These are phyloP conservation scores for Oryza meridionalis DNA, from an alignment of 176 grass and related monocot genomes.

Conservation along the genomic window DNA sequence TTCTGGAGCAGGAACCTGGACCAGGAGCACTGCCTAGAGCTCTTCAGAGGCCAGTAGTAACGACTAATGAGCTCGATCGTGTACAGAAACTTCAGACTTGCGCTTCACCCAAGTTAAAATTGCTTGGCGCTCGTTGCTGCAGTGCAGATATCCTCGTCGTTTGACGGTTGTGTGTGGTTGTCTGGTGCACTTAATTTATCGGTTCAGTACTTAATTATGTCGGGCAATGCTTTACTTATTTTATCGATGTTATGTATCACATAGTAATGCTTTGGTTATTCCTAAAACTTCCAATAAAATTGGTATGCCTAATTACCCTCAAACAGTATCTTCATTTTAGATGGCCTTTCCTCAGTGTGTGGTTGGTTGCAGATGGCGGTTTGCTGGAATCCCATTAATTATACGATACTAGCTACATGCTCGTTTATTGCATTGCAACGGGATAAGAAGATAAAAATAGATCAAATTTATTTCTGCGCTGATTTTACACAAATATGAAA, in stretches of 20 bases:
- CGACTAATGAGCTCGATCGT: neutral
- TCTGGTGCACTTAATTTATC: neutral
- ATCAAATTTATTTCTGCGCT: no score
- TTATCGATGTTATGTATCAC: neutral
- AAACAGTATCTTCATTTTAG: no score
- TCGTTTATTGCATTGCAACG: no score
- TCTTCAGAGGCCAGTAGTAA: conserved; percentile 48
- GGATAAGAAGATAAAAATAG: no score
- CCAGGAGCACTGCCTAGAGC: conserved; percentile 77
- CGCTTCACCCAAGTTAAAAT: neutral
- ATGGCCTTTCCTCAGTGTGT: no score
- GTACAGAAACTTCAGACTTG: neutral
- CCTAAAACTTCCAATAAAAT: no score
- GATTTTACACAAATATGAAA: no score
- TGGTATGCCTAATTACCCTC: no score
- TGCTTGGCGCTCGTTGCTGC: neutral
- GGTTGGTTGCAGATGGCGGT: no score
- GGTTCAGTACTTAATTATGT: neutral
- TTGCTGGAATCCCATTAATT: no score
- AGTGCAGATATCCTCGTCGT: neutral
- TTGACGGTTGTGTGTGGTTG: neutral
- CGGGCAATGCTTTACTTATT: neutral
- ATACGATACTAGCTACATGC: no score
- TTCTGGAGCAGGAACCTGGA: conserved; percentile 86
- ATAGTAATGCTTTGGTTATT: no score